Conservation (phyloP, 192 early-diverging fungal genomes). For the Coemansia sp. region DNA sequence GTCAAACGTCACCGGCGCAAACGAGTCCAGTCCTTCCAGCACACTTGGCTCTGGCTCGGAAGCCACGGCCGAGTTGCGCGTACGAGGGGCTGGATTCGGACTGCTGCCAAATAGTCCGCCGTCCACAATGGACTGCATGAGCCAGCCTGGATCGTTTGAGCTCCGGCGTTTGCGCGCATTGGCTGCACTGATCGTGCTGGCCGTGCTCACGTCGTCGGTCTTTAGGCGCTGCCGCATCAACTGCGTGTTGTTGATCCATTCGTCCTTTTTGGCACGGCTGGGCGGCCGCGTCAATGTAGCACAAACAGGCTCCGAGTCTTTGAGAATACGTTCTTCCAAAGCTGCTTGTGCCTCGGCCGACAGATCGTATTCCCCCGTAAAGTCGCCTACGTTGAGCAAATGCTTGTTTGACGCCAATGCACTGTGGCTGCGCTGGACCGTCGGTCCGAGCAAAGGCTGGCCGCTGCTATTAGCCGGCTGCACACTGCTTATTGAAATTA, state of each 20-base stretch:
- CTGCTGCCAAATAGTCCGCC: constrained; percentile 2
- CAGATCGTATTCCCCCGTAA: constrained; percentile 10
- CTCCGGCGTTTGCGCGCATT: constrained; percentile 10
- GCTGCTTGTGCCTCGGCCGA: constrained; percentile 25
- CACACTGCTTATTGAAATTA: neutral
- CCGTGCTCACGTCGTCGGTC: constrained; percentile 12
- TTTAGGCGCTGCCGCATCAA: constrained; percentile 34
- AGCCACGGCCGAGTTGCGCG: neutral
- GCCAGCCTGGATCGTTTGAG: neutral
- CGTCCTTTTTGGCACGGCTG: constrained; percentile 30
- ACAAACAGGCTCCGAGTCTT: neutral
- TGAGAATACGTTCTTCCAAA: constrained; percentile 21
- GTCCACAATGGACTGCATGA: constrained; percentile 11
- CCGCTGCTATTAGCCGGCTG: neutral
- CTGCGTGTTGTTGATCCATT: constrained; percentile 49
- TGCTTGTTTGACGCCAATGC: neutral
- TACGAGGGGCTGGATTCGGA: neutral
- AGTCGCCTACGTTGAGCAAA: constrained; percentile 1
- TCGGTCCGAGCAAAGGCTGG: neutral
- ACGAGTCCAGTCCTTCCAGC: constrained; percentile 15
- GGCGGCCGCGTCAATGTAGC: neutral
- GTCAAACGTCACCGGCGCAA: constrained; percentile 45
- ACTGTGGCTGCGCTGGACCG: neutral
- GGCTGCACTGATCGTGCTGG: neutral
- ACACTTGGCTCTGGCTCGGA: neutral